phyloP scores from a whole-genome alignment of 495 filamentous ascomycete genomes.

The Recurvomyces mirabilis region DNA sequence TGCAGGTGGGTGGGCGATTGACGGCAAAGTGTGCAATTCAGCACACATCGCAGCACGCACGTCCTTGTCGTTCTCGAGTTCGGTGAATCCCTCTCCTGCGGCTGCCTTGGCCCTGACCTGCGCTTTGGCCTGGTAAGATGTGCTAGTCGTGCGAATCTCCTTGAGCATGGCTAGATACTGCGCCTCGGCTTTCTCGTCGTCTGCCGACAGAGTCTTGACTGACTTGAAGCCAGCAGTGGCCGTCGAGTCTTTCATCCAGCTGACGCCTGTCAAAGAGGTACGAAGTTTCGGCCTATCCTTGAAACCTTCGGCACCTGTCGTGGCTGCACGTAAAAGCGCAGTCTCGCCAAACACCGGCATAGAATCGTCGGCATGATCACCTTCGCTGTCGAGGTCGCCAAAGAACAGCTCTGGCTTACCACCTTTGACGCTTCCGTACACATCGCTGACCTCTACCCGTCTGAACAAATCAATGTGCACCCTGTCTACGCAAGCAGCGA shows the following conservation, averaged over 20 bases:
- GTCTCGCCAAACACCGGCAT: slow-evolving; percentile 25
- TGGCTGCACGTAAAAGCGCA: slow-evolving; percentile 26
- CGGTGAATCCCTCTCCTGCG: slow-evolving; percentile 5
- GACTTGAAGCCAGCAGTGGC: slow-evolving; percentile 13
- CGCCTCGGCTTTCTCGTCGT: slow-evolving; percentile 26
- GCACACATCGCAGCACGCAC: slow-evolving; percentile 30
- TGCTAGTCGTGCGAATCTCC: slow-evolving; percentile 25
- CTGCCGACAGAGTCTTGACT: slow-evolving; percentile 21
- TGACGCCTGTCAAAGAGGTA: slow-evolving; percentile 21
- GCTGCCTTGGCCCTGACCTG: slow-evolving; percentile 1
- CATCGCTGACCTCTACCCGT: slow-evolving; percentile 28
- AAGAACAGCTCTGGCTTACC: slow-evolving; percentile 33
- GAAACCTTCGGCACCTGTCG: slow-evolving; percentile 3
- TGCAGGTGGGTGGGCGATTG: slow-evolving; percentile 31
- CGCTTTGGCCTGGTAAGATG: slow-evolving; percentile 12
- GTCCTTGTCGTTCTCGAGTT: slow-evolving; percentile 20
- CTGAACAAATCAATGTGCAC: slow-evolving; percentile 29
- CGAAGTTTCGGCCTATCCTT: slow-evolving; percentile 3
- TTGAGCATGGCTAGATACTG: slow-evolving; percentile 24
- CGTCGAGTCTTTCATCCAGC: slow-evolving; percentile 19
- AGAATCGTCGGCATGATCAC: slow-evolving; percentile 20
- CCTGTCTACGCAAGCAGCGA: slow-evolving; percentile 29
- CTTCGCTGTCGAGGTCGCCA: slow-evolving; percentile 20
- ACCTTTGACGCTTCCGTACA: slow-evolving; percentile 32
- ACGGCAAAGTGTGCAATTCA: slow-evolving; percentile 25